phyloP scores from a whole-genome alignment of 208 protist genomes.

The Crithidia fasciculata region DNA sequence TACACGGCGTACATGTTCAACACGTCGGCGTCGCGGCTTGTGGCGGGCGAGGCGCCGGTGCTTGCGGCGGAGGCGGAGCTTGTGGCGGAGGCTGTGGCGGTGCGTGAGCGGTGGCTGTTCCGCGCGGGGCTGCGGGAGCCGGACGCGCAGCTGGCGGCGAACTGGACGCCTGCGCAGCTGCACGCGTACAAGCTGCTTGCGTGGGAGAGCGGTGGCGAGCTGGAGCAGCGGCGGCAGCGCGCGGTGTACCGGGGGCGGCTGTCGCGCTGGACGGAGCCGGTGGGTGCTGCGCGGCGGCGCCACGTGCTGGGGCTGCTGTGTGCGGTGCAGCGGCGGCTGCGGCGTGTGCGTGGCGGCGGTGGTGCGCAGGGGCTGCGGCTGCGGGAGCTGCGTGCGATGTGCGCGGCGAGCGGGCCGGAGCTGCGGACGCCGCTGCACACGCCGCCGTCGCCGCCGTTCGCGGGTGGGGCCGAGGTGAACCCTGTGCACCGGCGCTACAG shows the following conservation, averaged over 20 bases:
- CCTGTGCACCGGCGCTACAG: slow-evolving; percentile 5
- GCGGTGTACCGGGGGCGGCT: no score
- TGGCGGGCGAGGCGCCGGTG: neutral
- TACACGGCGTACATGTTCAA: neutral
- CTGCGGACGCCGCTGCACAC: neutral
- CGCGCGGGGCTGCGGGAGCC: neutral
- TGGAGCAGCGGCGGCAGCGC: no score
- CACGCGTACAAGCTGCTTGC: no score
- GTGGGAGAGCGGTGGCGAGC: no score
- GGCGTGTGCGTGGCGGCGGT: neutral
- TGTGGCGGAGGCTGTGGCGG: neutral
- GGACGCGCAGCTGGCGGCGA: no score
- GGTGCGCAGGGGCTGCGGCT: neutral
- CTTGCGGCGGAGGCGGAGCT: neutral
- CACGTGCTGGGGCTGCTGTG: neutral
- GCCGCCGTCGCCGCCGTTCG: neutral
- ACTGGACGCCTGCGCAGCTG: no score
- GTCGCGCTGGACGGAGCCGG: neutral
- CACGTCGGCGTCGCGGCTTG: neutral
- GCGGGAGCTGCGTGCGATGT: neutral
- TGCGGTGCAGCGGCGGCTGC: neutral
- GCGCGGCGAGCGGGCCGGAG: neutral
- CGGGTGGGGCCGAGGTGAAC: neutral
- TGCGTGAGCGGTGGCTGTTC: neutral
- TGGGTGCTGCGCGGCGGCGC: neutral